phyloP scores from a whole-genome alignment of 2,329 filamentous ascomycete species.

The Emericellopsis atlantica region DNA sequence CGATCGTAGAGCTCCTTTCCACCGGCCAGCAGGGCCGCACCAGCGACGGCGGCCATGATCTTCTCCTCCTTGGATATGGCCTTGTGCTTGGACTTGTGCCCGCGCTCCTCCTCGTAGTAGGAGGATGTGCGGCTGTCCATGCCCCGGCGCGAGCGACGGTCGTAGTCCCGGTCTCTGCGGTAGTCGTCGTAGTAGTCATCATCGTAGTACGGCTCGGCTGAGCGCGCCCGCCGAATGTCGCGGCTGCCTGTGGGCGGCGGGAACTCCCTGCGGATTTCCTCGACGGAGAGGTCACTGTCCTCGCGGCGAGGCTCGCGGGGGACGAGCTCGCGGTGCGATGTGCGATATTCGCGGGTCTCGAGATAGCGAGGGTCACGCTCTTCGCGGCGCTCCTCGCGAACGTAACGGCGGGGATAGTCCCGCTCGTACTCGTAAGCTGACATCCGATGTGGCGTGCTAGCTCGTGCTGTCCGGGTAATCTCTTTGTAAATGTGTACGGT shows the following conservation, averaged over 20 bases:
- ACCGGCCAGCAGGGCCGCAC: conserved; percentile 50
- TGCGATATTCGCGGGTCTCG: conserved; percentile 36
- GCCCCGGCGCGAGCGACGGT: conserved; percentile 30
- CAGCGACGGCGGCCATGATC: conserved; percentile 52
- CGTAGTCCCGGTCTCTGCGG: conserved; percentile 37
- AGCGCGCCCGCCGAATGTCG: conserved; percentile 49
- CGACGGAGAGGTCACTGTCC: conserved; percentile 62
- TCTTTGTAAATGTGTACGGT: no score
- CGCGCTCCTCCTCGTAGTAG: conserved; percentile 47
- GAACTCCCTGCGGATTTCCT: conserved; percentile 77
- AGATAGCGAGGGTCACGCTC: conserved; percentile 39
- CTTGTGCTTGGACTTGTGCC: conserved; percentile 30
- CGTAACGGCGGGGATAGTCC: conserved; percentile 36
- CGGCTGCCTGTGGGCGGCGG: conserved; percentile 47
- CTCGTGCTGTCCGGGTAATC: no score
- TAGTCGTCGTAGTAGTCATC: conserved; percentile 32
- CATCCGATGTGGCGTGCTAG: conserved; percentile 10
- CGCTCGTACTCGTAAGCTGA: conserved; percentile 43
- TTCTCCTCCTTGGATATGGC: conserved; percentile 49
- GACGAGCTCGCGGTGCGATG: conserved; percentile 39
- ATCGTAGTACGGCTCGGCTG: conserved; percentile 49
- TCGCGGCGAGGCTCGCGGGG: conserved; percentile 41
- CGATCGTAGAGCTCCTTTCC: conserved; percentile 56
- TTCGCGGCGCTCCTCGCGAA: conserved; percentile 40
- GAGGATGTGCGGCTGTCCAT: conserved; percentile 32